phyloP scores from a whole-genome alignment of 2,329 filamentous ascomycete species.

The Didymella pomorum region DNA sequence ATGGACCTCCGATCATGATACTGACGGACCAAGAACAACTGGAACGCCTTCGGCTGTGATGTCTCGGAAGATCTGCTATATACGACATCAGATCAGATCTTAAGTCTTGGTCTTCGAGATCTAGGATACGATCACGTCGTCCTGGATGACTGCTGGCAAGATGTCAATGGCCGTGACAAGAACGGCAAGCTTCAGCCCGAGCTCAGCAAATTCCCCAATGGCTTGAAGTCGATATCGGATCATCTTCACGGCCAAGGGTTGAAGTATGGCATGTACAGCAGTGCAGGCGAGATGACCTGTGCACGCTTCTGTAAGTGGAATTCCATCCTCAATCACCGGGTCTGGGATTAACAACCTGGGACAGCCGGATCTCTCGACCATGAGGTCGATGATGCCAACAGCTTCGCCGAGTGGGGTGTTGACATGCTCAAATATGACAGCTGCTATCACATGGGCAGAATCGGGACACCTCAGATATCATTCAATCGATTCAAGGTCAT shows the following conservation, averaged over 20 bases:
- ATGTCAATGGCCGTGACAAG: slow-evolving; percentile 57
- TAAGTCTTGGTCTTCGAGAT: slow-evolving; percentile 38
- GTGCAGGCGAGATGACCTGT: slow-evolving; percentile 62
- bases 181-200: slow-evolving; percentile 49
- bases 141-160: slow-evolving; percentile 67
- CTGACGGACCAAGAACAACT: slow-evolving; percentile 31
- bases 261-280: slow-evolving; percentile 71
- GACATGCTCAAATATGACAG: slow-evolving; percentile 51
- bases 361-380: slow-evolving; percentile 38
- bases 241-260: slow-evolving; percentile 54
- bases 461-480: slow-evolving; percentile 36
- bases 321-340: neutral
- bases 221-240: slow-evolving; percentile 63
- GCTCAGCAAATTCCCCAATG: slow-evolving; percentile 67
- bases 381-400: slow-evolving; percentile 37
- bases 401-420: slow-evolving; percentile 44
- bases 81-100: slow-evolving; percentile 34
- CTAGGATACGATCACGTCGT: slow-evolving; percentile 60
- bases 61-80: slow-evolving; percentile 41
- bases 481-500: slow-evolving; percentile 42
- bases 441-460: slow-evolving; percentile 44
- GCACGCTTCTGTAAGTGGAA: slow-evolving; percentile 58
- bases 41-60: slow-evolving; percentile 39
- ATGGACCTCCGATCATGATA: neutral
- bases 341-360: neutral